Percentiles rank a stretch among this genome's conserved stretches.
Conservation (phyloP, 441 rosid species). For the Codiaeum variegatum region DNA sequence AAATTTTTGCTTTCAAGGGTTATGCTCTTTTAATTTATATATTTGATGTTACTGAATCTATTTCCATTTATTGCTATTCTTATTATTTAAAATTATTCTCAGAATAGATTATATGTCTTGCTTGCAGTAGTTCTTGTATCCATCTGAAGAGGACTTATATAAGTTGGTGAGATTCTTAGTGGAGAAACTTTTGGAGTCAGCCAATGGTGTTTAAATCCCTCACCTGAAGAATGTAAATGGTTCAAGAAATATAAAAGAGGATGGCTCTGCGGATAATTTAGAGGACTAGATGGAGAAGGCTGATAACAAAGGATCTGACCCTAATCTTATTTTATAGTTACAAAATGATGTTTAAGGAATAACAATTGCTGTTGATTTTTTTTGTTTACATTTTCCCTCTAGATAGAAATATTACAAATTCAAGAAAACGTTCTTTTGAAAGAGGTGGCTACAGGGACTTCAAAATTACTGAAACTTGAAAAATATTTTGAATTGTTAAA, state of each 20-base stretch:
- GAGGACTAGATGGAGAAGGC: slow-evolving; percentile 23
- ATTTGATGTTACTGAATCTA: not conserved
- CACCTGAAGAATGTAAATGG: slow-evolving; percentile 24
- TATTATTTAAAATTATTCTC: slow-evolving; percentile 50
- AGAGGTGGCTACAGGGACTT: slow-evolving; percentile 37
- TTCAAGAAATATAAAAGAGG: slow-evolving; percentile 23
- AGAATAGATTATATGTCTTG: slow-evolving; percentile 61
- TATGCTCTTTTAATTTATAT: not conserved
- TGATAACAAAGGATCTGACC: slow-evolving; percentile 34
- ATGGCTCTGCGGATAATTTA: slow-evolving; percentile 14
- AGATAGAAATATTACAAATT: slow-evolving; percentile 33
- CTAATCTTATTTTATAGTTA: slow-evolving; percentile 8
- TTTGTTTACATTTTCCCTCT: slow-evolving; percentile 19
- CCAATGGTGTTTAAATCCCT: slow-evolving; percentile 29
- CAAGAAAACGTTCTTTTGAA: slow-evolving; percentile 30
- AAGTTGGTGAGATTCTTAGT: slow-evolving; percentile 65
- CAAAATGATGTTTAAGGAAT: not conserved
- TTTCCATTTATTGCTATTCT: slow-evolving; percentile 28
- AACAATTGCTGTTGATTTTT: slow-evolving; percentile 8
- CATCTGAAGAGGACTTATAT: slow-evolving; percentile 64
- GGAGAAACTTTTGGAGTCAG: slow-evolving; percentile 53
- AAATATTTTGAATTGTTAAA: slow-evolving; percentile 51
- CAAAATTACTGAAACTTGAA: slow-evolving; percentile 41
- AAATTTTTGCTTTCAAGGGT: not conserved
- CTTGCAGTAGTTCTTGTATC: slow-evolving; percentile 91